Percentiles rank a stretch among this genome's conserved stretches.
Conservation (phyloP, 176 grass and related monocot species). For the Oryza australiensis region DNA sequence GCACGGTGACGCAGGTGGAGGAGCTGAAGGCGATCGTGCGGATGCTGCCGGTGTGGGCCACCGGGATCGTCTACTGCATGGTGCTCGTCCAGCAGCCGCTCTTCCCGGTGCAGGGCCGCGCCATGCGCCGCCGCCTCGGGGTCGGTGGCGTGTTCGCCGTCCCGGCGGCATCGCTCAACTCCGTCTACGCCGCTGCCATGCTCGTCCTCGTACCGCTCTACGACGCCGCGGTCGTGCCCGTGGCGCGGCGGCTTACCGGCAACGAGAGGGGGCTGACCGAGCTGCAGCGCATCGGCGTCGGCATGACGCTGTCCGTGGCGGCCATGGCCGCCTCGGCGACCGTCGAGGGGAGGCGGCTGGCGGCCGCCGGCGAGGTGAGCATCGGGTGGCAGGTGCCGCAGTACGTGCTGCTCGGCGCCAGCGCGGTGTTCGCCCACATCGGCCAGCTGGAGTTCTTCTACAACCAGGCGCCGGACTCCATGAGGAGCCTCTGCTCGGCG, state of each 20-base stretch:
- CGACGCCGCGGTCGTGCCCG: conserved; percentile 41
- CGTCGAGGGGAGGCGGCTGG: conserved; percentile 42
- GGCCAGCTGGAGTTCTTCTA: conserved; percentile 22
- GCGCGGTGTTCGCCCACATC: conserved; percentile 16
- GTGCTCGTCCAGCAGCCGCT: conserved; percentile 49
- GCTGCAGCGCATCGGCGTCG: neutral
- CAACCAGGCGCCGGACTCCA: conserved; percentile 2
- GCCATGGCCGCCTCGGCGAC: conserved; percentile 45
- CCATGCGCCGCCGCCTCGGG: conserved; percentile 30
- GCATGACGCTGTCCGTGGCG: neutral
- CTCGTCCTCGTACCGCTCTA: conserved; percentile 47
- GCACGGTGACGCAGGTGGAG: conserved; percentile 51
- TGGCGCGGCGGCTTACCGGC: conserved; percentile 41
- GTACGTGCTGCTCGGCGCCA: conserved; percentile 20
- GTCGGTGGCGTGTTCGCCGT: conserved; percentile 35
- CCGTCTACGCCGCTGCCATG: conserved; percentile 40
- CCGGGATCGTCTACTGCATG: conserved; percentile 45
- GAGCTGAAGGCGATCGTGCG: conserved; percentile 54
- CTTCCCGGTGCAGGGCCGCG: conserved; percentile 57
- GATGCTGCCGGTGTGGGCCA: conserved; percentile 57
- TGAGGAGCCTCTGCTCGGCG: conserved; percentile 28
- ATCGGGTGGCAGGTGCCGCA: conserved; percentile 43
- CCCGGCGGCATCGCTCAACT: conserved; percentile 43
- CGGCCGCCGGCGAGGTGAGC: neutral
- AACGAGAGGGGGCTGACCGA: conserved; percentile 49